A percentile compares a stretch with the other conserved stretches of the same genome.
Conservation (phyloP, 768 basidiomycete genomes). For the Cystobasidium ongulense region DNA sequence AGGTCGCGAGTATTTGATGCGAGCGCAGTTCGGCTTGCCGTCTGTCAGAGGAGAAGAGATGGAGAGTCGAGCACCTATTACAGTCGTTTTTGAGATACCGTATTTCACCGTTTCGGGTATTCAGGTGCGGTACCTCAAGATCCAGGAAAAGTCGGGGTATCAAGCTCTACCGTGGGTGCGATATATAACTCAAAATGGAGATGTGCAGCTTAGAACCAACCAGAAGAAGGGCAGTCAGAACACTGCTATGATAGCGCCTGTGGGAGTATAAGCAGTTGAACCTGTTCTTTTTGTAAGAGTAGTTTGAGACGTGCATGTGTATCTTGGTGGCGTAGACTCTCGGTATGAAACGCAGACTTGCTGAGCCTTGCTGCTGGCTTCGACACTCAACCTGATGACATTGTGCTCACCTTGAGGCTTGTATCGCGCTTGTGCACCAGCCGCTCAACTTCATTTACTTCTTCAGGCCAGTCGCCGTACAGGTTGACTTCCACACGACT, state of each 20-base stretch:
- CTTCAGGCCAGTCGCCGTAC: too few species aligned
- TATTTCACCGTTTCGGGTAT: slow-evolving; percentile 82
- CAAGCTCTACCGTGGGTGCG: slow-evolving; percentile 93
- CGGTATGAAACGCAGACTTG: too few species aligned
- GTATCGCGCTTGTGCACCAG: too few species aligned
- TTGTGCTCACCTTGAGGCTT: too few species aligned
- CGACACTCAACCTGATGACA: too few species aligned
- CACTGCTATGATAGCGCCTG: slow-evolving; percentile 10
- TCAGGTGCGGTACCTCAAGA: slow-evolving; percentile 94
- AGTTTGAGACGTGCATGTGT: not conserved
- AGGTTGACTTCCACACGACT: too few species aligned
- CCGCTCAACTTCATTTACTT: too few species aligned
- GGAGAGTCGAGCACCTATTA: slow-evolving; percentile 87
- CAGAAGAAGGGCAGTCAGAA: slow-evolving; percentile 1
- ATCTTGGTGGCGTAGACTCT: not conserved
- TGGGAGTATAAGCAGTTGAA: not conserved
- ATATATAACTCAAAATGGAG: slow-evolving; percentile 50
- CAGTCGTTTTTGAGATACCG: slow-evolving; percentile 95
- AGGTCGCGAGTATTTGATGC: slow-evolving; percentile 91
- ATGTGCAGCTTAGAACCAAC: slow-evolving; percentile 38
- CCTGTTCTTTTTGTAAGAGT: not conserved
- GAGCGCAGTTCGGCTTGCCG: slow-evolving; percentile 93
- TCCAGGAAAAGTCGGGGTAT: slow-evolving; percentile 97
- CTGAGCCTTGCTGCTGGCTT: too few species aligned
- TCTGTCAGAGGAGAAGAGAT: slow-evolving; percentile 77